Base-by-base conservation (phyloP, 495 filamentous ascomycete species). In the Aspergillus sclerotioniger region DNA sequence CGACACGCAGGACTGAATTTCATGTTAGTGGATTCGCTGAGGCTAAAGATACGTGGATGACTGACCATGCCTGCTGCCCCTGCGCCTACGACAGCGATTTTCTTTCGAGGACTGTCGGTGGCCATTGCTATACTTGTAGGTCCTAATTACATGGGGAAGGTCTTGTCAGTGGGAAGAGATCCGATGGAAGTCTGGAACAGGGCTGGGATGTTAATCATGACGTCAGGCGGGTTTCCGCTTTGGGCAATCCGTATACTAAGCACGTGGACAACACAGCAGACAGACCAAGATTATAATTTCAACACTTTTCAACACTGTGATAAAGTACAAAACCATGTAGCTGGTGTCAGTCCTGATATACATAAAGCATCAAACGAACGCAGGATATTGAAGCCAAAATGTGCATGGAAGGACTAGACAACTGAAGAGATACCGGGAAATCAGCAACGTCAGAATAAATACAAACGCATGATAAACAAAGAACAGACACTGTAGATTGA, bases 1-100 rank as follows among this genome's bases (percentile, higher is more conserved):
- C 17, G 85, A 78, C 8, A 90, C 89, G 64, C 90, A 90, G 16
- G 90, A 88, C 90, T 89, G 55, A 15, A 15, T 37, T 3, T 37
- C 32, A 6, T 15, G 3, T 47, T n/a, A 33, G 28, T 63, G 15
- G 31, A 16, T 44, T 60, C 33, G 51, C 16, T 45, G 7, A 29
- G 12, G 20, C 19, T 28, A 16, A 7, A 10, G 39, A 44, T 35
- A 54, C 4, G 29, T 29, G 39, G 39, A 21, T 48, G 60, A 61
- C n/a, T 44, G 59, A 82, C 80, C 81, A 83, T 83, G 17, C 86
- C 86, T 52, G 86, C 85, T 48, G 85, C 85, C 5, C 85, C 86
- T 17, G 82, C 85, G 3, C 85, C 86, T 45, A 89, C 77, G 25
- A 89, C 70, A 15, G 85, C 78, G 25, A 87, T 76, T 32, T 76